A percentile compares a stretch with the other conserved stretches of the same genome.
phyloP scores from a whole-genome alignment of 1,139 yeast genomes.

The Pichia sp. region DNA sequence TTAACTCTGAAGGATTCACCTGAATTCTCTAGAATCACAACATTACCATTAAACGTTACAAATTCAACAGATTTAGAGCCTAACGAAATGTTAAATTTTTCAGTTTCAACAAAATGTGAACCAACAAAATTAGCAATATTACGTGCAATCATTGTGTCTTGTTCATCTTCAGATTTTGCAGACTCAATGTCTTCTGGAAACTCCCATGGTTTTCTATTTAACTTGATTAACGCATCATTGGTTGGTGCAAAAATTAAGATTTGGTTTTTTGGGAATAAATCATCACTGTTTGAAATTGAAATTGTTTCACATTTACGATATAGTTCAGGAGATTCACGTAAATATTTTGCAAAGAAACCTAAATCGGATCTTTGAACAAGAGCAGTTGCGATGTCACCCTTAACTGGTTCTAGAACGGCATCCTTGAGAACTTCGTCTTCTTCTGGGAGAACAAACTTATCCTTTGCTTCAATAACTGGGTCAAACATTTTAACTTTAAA shows the following conservation, averaged over 20 bases:
- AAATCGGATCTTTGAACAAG: constrained; percentile 38
- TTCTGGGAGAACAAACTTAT: constrained; percentile 15
- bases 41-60: constrained; percentile 37
- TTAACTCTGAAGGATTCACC: constrained; percentile 37
- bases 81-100: constrained; percentile 18
- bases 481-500: constrained; percentile 10
- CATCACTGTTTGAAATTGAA: constrained; percentile 15
- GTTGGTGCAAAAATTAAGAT: constrained; percentile 53
- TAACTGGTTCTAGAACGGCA: constrained; percentile 26
- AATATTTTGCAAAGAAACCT: constrained; percentile 48
- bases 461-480: constrained; percentile 15
- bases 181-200: constrained; percentile 39
- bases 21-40: constrained; percentile 38
- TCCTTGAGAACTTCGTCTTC: not conserved
- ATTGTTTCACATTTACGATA: constrained; percentile 36
- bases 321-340: constrained; percentile 46
- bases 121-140: constrained; percentile 48
- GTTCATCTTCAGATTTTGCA: constrained; percentile 27
- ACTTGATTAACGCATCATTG: constrained; percentile 41
- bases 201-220: constrained; percentile 58
- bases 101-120: constrained; percentile 43
- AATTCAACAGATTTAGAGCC: constrained; percentile 29
- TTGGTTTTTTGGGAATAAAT: constrained; percentile 26
- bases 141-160: constrained; percentile 36
- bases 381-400: constrained; percentile 30